Evolutionary conservation across 2,329 filamentous ascomycete genomes (phyloP), one percentile per base, ranked within the genome.

Genomic region (Dothideomycetes sp.): DNA sequence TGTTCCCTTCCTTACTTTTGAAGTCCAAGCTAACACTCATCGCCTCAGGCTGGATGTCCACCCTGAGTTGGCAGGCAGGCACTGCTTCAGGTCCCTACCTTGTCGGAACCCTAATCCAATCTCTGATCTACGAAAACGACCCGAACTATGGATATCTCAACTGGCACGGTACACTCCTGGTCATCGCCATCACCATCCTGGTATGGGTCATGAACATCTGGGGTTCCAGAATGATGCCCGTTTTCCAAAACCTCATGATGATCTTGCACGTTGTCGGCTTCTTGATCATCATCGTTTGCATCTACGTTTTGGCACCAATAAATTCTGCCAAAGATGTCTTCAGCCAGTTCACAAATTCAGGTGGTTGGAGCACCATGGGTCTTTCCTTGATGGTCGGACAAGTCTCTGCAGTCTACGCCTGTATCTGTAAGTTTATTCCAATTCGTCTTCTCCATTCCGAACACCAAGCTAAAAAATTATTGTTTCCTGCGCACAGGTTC

Each of bases 101-200:
- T n/a, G 49, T 55, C 12, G 52, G 54, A 4, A 59, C 55, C 0
- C 51, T 64, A 27, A 54, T 66, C 33, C 52, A 62, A 43, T 54
- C 55, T 11, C 53, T 63, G 45, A 56, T 64, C 44, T 52, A 58
- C 12, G 52, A 65, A 7, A 31, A 38, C 16, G 45, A 53, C 13
- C 51, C 55, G 5, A 48, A 52, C 22, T 59, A 51, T 34, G 42
- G 29, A 3, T 53, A 53, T 33, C 45, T 46, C 10, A 43, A 47
- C 27, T 74, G 68, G 67, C 71, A 74, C 35, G 65, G 60, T 1
- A 72, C 69, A 0, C 55, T 74, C 1, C 50, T 74, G 0, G 62
- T 62, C 37, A 70, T 65, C 51, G 67, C 64, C 0, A 52, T 70
- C 12, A 56, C 68, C 11, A 60, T 71, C 16, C 53, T 73, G 6